phyloP scores from a whole-genome alignment of 192 early-diverging fungal species.

The Cetraspora pellucida region DNA sequence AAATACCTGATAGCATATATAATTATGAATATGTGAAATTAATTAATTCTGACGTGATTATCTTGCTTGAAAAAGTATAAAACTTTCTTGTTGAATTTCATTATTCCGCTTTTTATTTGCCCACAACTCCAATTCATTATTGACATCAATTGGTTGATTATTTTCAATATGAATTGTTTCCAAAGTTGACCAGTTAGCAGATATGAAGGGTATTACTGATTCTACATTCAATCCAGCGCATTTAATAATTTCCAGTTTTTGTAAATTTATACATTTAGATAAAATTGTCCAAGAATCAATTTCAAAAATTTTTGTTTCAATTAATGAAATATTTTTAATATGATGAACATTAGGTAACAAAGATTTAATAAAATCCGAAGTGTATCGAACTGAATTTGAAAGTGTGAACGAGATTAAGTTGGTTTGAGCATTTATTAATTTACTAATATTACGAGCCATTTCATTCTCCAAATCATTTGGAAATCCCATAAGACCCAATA shows the following conservation, averaged over 20 bases:
- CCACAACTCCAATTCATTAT: neutral
- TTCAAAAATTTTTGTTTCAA: neutral
- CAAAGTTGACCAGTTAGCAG: neutral
- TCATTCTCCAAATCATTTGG: neutral
- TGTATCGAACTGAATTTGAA: neutral
- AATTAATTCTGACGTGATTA: neutral
- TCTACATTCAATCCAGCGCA: neutral
- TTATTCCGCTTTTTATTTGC: neutral
- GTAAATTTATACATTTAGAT: neutral
- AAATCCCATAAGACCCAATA: neutral
- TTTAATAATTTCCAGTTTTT: conserved; percentile 1
- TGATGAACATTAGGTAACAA: neutral
- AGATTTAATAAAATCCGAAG: neutral
- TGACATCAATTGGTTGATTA: neutral
- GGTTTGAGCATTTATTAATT: neutral
- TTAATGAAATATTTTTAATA: neutral
- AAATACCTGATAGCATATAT: neutral
- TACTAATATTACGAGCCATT: neutral
- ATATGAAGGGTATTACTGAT: neutral
- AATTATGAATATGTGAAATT: neutral
- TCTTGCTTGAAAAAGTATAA: neutral
- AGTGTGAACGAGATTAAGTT: neutral
- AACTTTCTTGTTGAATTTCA: neutral
- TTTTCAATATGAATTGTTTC: neutral
- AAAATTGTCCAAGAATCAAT: neutral